phyloP scores from a whole-genome alignment of 2,329 filamentous ascomycete species.

The Cadophora luteo-olivacea region DNA sequence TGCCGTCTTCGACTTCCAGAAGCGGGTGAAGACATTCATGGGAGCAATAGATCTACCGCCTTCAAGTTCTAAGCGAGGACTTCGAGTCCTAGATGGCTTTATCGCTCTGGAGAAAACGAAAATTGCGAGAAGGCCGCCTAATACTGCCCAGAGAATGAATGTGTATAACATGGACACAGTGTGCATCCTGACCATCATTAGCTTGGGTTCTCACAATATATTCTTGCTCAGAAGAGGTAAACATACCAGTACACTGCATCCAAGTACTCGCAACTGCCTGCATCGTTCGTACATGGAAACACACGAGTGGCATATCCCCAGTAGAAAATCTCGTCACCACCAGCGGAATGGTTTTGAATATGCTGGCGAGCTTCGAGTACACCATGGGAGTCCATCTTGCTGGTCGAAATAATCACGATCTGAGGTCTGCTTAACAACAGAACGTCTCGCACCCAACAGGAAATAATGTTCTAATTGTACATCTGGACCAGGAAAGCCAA shows the following conservation, averaged over 20 bases:
- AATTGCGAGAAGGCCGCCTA: constrained; percentile 54
- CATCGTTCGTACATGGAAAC: constrained; percentile 63
- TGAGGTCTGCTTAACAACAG: neutral
- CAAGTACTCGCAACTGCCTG: constrained; percentile 63
- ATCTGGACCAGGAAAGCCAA: constrained; percentile 7
- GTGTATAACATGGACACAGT: constrained; percentile 61
- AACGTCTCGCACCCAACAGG: neutral
- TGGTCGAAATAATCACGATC: neutral
- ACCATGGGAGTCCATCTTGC: neutral
- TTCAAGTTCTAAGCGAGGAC: neutral
- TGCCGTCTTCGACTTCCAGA: constrained; percentile 13
- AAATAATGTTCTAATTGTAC: constrained; percentile 10
- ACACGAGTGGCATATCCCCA: constrained; percentile 63
- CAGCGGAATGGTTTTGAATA: constrained; percentile 13
- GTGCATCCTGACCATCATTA: constrained; percentile 47
- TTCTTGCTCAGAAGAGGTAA: neutral
- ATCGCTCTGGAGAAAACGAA: constrained; percentile 47
- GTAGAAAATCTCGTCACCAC: constrained; percentile 8
- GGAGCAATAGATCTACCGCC: constrained; percentile 30
- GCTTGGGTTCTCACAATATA: neutral
- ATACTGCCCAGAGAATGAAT: constrained; percentile 62
- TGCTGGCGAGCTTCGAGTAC: constrained; percentile 11
- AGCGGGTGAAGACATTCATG: neutral
- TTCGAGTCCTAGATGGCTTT: constrained; percentile 22
- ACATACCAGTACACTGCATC: constrained; percentile 56